phyloP scores from a whole-genome alignment of 805 yeast genomes.

The Candida sakaeoensis region DNA sequence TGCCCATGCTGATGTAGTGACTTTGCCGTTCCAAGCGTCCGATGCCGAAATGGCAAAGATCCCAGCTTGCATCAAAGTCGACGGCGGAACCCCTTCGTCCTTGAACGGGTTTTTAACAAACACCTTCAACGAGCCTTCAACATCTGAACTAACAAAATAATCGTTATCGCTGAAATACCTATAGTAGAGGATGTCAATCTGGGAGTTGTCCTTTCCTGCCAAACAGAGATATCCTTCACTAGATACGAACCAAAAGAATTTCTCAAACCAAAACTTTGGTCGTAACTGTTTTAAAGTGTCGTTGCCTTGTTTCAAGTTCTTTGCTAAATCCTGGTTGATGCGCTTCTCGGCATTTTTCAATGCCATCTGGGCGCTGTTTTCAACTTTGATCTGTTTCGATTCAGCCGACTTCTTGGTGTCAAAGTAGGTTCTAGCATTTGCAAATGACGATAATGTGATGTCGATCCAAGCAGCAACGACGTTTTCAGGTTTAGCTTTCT shows the following conservation, averaged over 20 bases:
- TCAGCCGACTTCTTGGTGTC: slow-evolving; percentile 71
- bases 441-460: slow-evolving; percentile 70
- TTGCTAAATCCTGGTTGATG: slow-evolving; percentile 67
- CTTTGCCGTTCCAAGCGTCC: slow-evolving; percentile 85
- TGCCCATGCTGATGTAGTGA: slow-evolving; percentile 82
- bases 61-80: slow-evolving; percentile 87
- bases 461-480: slow-evolving; percentile 56
- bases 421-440: slow-evolving; percentile 82
- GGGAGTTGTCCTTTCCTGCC: slow-evolving; percentile 80
- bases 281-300: slow-evolving; percentile 57
- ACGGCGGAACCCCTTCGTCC: slow-evolving; percentile 74
- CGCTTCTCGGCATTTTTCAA: slow-evolving; percentile 78
- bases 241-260: slow-evolving; percentile 90
- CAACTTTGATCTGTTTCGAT: slow-evolving; percentile 77
- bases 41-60: slow-evolving; percentile 77
- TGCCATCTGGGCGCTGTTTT: slow-evolving; percentile 71
- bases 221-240: slow-evolving; percentile 83
- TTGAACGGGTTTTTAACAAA: slow-evolving; percentile 76
- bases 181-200: slow-evolving; percentile 75
- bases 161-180: slow-evolving; percentile 75
- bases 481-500: slow-evolving; percentile 2
- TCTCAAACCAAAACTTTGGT: slow-evolving; percentile 86
- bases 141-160: slow-evolving; percentile 67
- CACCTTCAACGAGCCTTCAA: slow-evolving; percentile 70
- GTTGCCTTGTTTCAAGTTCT: slow-evolving; percentile 51